Evolutionary conservation across 176 grass and related monocot species (phyloP).

Genomic region (Aechmea fasciata): DNA sequence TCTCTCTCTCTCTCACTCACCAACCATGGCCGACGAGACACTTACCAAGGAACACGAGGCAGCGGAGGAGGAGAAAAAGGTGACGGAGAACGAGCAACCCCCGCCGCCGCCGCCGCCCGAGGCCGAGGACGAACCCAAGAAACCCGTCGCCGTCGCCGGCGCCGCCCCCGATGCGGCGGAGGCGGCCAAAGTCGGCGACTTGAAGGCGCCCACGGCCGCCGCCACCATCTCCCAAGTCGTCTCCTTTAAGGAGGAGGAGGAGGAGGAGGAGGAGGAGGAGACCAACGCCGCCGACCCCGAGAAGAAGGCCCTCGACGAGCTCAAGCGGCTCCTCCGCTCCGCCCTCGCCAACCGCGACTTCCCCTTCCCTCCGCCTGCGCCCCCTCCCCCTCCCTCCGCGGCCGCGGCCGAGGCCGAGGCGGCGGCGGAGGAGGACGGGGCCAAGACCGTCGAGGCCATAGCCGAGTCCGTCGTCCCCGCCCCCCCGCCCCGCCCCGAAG

Average conservation of each 20-base stretch:
- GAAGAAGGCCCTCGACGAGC: conserved; percentile 88
- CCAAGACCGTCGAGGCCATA: conserved; percentile 55
- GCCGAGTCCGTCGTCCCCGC: conserved; percentile 50
- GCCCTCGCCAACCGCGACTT: conserved; percentile 73
- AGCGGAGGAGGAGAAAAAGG: conserved; percentile 22
- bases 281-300: conserved; percentile 77
- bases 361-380: conserved; percentile 43
- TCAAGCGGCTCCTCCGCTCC: conserved; percentile 56
- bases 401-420: conserved; percentile 37
- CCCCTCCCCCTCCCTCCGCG: conserved; percentile 13
- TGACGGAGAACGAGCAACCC: conserved; percentile 1
- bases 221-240: no score
- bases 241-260: conserved; percentile 3
- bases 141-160: conserved; percentile 3
- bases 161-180: conserved; percentile 49
- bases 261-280: conserved; percentile 55
- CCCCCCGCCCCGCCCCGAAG: conserved; percentile 12
- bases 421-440: conserved; percentile 35
- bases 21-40: conserved; percentile 53
- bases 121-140: conserved; percentile 20
- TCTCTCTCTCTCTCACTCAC: conserved; percentile 7
- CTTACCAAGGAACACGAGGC: conserved; percentile 20
- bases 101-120: conserved; percentile 13
- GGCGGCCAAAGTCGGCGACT: conserved; percentile 3
- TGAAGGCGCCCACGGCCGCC: no score